Evolutionary conservation across 2,329 filamentous ascomycete genomes (phyloP).

Genomic region (Zymoseptoria ardabiliae): DNA sequence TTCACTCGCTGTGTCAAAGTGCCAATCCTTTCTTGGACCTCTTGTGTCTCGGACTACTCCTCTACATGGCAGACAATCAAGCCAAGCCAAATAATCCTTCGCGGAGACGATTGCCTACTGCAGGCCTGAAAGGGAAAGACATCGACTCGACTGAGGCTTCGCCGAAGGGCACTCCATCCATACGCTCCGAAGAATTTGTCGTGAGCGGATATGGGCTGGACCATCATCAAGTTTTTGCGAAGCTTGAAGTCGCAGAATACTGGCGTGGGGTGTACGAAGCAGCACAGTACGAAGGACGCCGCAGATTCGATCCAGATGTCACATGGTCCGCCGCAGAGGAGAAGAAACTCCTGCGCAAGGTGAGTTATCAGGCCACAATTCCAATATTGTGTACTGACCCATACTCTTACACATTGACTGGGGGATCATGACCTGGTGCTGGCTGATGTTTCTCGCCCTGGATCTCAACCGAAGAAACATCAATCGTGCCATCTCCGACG

Average conservation of each 20-base stretch:
- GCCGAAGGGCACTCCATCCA: background rate
- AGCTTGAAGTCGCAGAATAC: conserved; percentile 46
- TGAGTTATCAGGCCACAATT: background rate
- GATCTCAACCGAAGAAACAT: conserved; percentile 26
- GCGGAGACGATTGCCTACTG: background rate
- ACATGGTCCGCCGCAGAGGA: conserved; percentile 41
- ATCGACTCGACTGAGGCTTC: background rate
- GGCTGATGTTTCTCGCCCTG: conserved; percentile 23
- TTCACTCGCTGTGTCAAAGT: background rate
- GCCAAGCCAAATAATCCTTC: background rate
- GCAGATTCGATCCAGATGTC: conserved; percentile 42
- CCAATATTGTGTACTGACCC: background rate
- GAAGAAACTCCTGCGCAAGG: conserved; percentile 27
- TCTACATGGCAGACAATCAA: background rate
- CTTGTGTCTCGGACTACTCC: background rate
- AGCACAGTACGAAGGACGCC: conserved; percentile 44
- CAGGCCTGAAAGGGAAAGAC: background rate
- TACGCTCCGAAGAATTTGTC: conserved; percentile 11
- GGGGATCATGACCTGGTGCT: conserved; percentile 21
- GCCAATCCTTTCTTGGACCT: background rate
- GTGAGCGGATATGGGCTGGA: conserved; percentile 14
- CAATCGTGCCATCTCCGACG: conserved; percentile 21
- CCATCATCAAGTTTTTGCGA: conserved; percentile 36
- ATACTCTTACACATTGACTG: conserved; percentile 14
- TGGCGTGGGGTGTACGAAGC: conserved; percentile 50